Conservation (phyloP, 306 rosid genomes). For the Prunus padus region DNA sequence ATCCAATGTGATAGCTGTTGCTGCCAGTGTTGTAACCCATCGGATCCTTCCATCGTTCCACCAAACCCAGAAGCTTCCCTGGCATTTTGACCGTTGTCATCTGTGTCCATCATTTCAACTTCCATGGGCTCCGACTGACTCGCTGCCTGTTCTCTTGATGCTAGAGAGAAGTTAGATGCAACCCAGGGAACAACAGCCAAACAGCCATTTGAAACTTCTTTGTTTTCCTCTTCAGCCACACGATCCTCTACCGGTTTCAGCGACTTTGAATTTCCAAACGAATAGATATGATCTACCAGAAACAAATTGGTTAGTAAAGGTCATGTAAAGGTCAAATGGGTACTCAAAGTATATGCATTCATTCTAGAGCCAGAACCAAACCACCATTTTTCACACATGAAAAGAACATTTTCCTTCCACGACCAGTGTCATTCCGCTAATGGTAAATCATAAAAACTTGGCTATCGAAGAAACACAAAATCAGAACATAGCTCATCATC, state of each 20-base stretch:
- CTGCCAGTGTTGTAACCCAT: conserved; percentile 30
- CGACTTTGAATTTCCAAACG: conserved; percentile 20
- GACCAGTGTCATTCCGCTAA: background rate
- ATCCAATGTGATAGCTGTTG: conserved; percentile 19
- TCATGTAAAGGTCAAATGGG: background rate
- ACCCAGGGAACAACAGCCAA: conserved; percentile 53
- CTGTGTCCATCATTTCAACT: conserved; percentile 49
- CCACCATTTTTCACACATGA: background rate
- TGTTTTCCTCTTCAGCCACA: conserved; percentile 19
- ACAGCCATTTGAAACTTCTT: conserved; percentile 25
- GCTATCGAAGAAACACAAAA: background rate
- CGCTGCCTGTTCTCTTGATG: conserved; percentile 19
- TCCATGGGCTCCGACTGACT: conserved; percentile 18
- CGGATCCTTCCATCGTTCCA: conserved; percentile 8
- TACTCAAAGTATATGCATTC: background rate
- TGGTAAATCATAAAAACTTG: background rate
- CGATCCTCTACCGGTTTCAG: conserved; percentile 18
- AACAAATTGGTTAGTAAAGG: background rate
- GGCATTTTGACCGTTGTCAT: conserved; percentile 1
- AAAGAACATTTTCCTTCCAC: background rate
- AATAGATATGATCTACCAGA: conserved; percentile 21
- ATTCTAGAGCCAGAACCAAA: background rate
- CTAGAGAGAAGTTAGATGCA: conserved; percentile 15
- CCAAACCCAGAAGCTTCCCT: background rate
- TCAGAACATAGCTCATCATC: background rate